Base-by-base conservation (phyloP, 805 yeast species). In the Wickerhamiella brachini region DNA sequence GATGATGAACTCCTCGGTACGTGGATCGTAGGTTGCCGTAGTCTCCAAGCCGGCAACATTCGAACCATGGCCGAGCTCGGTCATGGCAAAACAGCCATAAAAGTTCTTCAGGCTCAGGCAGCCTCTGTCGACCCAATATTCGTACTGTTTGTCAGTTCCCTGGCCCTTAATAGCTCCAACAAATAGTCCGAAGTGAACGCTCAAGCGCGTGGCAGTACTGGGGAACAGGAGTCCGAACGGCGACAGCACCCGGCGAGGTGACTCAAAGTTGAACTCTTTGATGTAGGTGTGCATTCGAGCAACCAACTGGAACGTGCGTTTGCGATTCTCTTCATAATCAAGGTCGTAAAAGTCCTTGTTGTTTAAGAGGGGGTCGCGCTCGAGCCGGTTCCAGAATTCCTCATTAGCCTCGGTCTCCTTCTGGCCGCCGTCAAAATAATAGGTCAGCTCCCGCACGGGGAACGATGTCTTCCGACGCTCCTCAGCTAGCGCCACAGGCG, bases 21-120 rank as follows among this genome's bases (percentile, higher is more conserved):
- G 69, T 18, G 71, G 69, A 65, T 86, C 81, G 65, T 75, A 89
- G 20, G 83, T 81, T 15, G 97, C 95, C 15, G 88, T 83, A n/a
- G 97, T 89, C 67, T 89, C 95, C 54, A 86, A 72, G 22, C 85
- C 94, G 3, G 95, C 95, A 45, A 89, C 96, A 65, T 89, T 89
- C 12, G 95, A 85, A 24, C 96, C 96, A 65, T 87, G 96, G 7
- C 86, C 95, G 59, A 87, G 65, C 69, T 87, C 96, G 15, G 95
- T 88, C 96, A 87, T 87, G 45, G 83, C 87, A 68, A 87, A 87
- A 67, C 95, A 88, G 24, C 96, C 96, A 61, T 80, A 83, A 47
- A 72, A 62, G 50, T 67, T 63, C 31, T 55, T 54, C 41, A 69
- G 57, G 45, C 59, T 57, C 2, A 62, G 64, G 5, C 73, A 71